Percentiles rank a stretch among this genome's conserved stretches.
Evolutionary conservation across 148 eudicot genomes (phyloP).

Genomic region (Cornus controversa): DNA sequence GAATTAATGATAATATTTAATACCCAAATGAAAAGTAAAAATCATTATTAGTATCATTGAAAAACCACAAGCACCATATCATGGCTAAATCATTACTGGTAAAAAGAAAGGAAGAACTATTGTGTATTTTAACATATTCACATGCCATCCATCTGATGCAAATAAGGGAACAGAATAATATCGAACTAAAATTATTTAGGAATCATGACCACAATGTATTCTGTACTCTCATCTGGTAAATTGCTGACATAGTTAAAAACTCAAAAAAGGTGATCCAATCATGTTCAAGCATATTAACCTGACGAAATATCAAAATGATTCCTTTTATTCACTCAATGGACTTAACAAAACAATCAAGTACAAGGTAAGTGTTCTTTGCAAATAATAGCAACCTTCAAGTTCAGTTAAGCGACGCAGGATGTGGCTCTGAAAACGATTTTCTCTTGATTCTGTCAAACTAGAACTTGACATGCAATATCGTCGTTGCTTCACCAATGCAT

Average conservation of each 20-base stretch:
- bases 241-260: background rate
- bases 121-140: too few species aligned
- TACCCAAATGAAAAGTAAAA: too few species aligned
- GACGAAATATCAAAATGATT: too few species aligned
- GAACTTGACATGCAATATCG: conserved; percentile 59
- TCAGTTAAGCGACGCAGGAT: conserved; percentile 74
- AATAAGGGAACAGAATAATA: background rate
- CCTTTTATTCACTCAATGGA: too few species aligned
- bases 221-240: background rate
- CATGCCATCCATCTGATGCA: background rate
- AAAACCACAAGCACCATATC: too few species aligned
- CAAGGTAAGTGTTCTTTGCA: conserved; percentile 5
- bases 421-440: conserved; percentile 57
- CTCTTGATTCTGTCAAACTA: conserved; percentile 51
- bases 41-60: too few species aligned
- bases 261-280: too few species aligned
- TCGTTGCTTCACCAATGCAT: conserved; percentile 71
- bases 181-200: background rate
- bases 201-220: background rate
- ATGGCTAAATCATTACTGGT: too few species aligned
- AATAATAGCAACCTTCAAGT: conserved; percentile 71
- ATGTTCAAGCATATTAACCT: too few species aligned
- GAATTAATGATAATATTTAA: too few species aligned
- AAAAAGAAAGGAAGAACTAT: too few species aligned
- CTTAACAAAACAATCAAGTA: background rate